phyloP scores from a whole-genome alignment of 495 filamentous ascomycete species.

The Hypoxylon rickii region DNA sequence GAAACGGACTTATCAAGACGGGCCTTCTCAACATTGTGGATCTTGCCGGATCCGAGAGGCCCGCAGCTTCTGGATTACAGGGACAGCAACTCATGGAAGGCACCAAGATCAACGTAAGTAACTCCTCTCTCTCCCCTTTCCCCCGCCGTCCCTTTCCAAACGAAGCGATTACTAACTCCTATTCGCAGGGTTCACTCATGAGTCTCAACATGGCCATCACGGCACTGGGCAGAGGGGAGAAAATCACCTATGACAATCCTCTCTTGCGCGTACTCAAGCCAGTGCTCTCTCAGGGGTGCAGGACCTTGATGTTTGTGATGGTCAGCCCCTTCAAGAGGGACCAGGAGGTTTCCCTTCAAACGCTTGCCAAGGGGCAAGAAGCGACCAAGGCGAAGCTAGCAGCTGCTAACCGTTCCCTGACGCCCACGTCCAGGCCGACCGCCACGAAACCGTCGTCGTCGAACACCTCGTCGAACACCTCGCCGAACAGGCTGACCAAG shows the following conservation, averaged over 20 bases:
- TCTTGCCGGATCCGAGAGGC: constrained; percentile 88
- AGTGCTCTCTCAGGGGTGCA: constrained; percentile 87
- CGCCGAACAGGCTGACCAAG: too few species aligned
- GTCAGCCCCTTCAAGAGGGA: constrained; percentile 85
- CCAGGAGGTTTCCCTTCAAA: constrained; percentile 46
- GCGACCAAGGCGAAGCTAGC: constrained; percentile 21
- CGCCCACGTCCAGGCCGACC: too few species aligned
- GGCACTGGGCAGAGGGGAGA: constrained; percentile 77
- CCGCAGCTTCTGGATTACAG: constrained; percentile 75
- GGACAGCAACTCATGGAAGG: constrained; percentile 79
- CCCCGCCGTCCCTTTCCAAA: too few species aligned
- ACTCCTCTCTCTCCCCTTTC: too few species aligned
- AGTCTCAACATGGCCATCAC: constrained; percentile 94
- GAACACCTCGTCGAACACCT: too few species aligned
- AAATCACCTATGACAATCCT: constrained; percentile 92
- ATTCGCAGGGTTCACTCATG: constrained; percentile 77
- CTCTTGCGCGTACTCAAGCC: constrained; percentile 91
- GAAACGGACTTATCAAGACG: constrained; percentile 40
- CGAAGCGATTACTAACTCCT: too few species aligned
- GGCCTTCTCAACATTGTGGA: constrained; percentile 93
- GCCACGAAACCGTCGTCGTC: too few species aligned
- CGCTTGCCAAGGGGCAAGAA: constrained; percentile 26
- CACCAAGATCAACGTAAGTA: constrained; percentile 95
- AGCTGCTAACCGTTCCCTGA: background rate
- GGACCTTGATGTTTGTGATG: constrained; percentile 98